Conservation (phyloP, 495 filamentous ascomycete genomes). For the Lasiosphaeria ovina region DNA sequence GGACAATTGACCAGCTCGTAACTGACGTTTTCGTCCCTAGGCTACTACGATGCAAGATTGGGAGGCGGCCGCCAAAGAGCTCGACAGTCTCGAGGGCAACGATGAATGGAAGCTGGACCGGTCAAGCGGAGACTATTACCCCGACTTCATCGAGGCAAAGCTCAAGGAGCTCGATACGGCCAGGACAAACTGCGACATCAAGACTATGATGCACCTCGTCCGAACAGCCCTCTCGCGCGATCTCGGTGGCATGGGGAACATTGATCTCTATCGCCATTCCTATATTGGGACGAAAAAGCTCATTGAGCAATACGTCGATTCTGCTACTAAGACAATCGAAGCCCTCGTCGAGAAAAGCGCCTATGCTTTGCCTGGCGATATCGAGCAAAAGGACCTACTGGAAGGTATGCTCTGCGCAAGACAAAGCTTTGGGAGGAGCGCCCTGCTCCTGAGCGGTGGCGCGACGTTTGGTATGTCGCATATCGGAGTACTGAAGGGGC, state of each 20-base stretch:
- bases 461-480: slow-evolving; percentile 96
- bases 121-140: slow-evolving; percentile 62
- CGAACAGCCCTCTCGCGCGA: slow-evolving; percentile 78
- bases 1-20: not conserved
- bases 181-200: slow-evolving; percentile 67
- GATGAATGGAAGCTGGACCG: slow-evolving; percentile 73
- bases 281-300: slow-evolving; percentile 83
- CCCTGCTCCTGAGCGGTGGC: slow-evolving; percentile 82
- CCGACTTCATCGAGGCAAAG: slow-evolving; percentile 62
- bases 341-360: slow-evolving; percentile 65
- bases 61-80: slow-evolving; percentile 66
- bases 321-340: slow-evolving; percentile 68
- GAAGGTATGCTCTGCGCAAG: slow-evolving; percentile 63
- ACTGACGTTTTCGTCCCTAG: slow-evolving; percentile 31
- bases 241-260: slow-evolving; percentile 81
- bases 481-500: slow-evolving; percentile 85
- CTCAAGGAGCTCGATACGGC: slow-evolving; percentile 74
- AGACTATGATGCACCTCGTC: slow-evolving; percentile 71
- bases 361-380: slow-evolving; percentile 43
- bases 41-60: slow-evolving; percentile 64
- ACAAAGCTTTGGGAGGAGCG: slow-evolving; percentile 86
- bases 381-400: slow-evolving; percentile 65
- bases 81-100: slow-evolving; percentile 79
- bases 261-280: slow-evolving; percentile 77
- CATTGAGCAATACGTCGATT: slow-evolving; percentile 82